Conservation (phyloP, 2,329 filamentous ascomycete genomes). For the Xylariomycetidae sp. region DNA sequence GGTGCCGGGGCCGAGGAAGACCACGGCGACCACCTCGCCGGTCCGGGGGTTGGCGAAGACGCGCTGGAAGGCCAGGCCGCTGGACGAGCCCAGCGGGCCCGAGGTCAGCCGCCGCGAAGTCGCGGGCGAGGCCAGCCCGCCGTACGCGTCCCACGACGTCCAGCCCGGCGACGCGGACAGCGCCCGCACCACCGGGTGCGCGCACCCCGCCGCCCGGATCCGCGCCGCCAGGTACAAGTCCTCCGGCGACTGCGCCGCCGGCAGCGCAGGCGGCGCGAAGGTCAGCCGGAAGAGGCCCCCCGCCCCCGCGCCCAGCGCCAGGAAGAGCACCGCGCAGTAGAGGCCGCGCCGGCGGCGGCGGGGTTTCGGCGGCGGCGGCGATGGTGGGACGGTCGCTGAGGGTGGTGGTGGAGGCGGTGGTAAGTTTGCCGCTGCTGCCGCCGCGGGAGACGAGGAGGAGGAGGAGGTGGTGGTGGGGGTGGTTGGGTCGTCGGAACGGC, state of each 20-base stretch:
- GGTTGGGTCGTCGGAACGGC: constrained; percentile 2
- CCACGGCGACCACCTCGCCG: constrained; percentile 54
- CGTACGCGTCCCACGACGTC: constrained; percentile 37
- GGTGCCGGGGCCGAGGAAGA: constrained; percentile 60
- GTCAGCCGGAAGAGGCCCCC: constrained; percentile 35
- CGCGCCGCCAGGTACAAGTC: constrained; percentile 35
- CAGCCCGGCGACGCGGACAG: constrained; percentile 37
- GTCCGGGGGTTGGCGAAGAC: constrained; percentile 57
- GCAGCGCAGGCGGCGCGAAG: constrained; percentile 37
- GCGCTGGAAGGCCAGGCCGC: constrained; percentile 47
- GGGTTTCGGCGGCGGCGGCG: not conserved
- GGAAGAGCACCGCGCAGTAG: constrained; percentile 29
- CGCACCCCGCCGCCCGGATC: constrained; percentile 36
- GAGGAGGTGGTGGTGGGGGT: constrained; percentile 16
- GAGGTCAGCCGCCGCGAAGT: constrained; percentile 29
- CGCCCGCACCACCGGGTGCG: constrained; percentile 41
- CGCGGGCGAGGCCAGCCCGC: constrained; percentile 6
- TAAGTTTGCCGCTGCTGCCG: not conserved
- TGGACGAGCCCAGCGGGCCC: constrained; percentile 35
- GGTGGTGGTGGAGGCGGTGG: constrained; percentile 6
- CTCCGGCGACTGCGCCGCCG: constrained; percentile 30
- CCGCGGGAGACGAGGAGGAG: constrained; percentile 7
- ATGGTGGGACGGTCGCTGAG: not conserved
- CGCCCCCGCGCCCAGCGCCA: constrained; percentile 33
- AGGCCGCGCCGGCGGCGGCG: constrained; percentile 18